Conservation (phyloP, 75 land plant species). For the Pinus tabuliformis region DNA sequence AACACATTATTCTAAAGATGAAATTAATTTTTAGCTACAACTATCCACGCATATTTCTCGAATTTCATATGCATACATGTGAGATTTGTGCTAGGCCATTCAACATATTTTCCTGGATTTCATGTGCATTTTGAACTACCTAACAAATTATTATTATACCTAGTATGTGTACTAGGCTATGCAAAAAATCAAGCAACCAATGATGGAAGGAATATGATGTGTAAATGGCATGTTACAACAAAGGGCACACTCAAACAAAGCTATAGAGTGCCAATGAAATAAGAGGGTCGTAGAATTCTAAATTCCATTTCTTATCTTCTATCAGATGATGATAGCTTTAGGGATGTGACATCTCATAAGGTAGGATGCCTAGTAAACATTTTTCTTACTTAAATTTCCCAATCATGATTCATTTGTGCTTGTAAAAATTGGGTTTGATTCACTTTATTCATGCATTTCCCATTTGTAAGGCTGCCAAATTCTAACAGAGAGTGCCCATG, state of each 20-base stretch:
- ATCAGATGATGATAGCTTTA: too few species aligned
- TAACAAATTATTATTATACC: neutral
- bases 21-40: neutral
- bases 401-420: too few species aligned
- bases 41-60: too few species aligned
- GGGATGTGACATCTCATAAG: too few species aligned
- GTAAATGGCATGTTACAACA: conserved; percentile 94
- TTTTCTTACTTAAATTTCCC: too few species aligned
- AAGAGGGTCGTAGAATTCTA: conserved; percentile 73
- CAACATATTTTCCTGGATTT: neutral
- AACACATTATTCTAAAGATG: neutral
- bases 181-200: conserved; percentile 61
- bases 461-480: conserved; percentile 84
- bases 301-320: conserved; percentile 71
- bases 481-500: too few species aligned
- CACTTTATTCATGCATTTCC: too few species aligned
- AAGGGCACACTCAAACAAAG: conserved; percentile 88
- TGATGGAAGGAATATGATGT: conserved; percentile 58
- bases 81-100: neutral
- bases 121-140: too few species aligned
- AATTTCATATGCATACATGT: neutral
- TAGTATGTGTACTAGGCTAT: neutral
- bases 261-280: conserved; percentile 77
- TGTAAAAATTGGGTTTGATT: too few species aligned
- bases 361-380: too few species aligned